A percentile compares a stretch with the other conserved stretches of the same genome.
Evolutionary conservation across 495 filamentous ascomycete species (phyloP).

Genomic region (Trichoderma erinaceum): DNA sequence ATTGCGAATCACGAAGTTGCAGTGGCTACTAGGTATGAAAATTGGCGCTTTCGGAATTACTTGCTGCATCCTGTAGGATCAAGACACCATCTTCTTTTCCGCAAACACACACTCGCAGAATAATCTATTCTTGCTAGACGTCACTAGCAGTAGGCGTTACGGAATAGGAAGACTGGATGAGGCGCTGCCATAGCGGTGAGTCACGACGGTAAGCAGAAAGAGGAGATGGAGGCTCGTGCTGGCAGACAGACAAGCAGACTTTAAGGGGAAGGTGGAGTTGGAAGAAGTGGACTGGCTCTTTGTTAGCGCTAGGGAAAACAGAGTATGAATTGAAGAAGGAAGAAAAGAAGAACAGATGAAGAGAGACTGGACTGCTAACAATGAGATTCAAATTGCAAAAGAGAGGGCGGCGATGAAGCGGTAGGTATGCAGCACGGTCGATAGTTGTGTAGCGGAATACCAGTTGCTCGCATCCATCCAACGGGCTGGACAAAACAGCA

Average conservation of each 20-base stretch:
- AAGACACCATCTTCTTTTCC: neutral
- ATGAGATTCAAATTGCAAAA: no score
- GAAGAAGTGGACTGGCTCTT: neutral
- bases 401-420: no score
- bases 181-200: slow-evolving; percentile 5
- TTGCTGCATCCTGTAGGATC: no score
- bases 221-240: neutral
- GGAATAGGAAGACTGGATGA: neutral
- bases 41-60: no score
- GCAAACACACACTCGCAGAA: neutral
- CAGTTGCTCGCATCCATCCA: neutral
- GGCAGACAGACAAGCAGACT: neutral
- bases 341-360: neutral
- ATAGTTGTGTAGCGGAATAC: no score
- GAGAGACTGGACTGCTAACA: neutral
- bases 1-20: no score
- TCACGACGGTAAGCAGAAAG: neutral
- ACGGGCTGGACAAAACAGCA: neutral
- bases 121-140: neutral
- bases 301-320: neutral
- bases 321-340: neutral
- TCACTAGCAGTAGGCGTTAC: neutral
- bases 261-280: neutral
- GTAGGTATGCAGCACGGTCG: no score
- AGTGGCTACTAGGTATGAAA: no score